Evolutionary conservation across 2,329 filamentous ascomycete genomes (phyloP).

Genomic region (Pezizomycotina sp.): DNA sequence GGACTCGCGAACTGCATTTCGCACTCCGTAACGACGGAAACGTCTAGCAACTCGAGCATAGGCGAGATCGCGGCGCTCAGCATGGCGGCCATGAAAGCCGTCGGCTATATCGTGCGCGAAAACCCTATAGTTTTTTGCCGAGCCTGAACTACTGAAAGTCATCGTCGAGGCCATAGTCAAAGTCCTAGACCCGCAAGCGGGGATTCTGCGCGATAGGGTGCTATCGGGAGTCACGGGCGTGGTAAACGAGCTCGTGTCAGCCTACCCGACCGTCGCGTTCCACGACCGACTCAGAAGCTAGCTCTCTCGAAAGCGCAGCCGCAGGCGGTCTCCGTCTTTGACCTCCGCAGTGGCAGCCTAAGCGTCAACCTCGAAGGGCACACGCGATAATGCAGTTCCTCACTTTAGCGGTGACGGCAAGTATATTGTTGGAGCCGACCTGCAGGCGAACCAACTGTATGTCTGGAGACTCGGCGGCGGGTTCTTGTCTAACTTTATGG

Average conservation of each 20-base stretch:
- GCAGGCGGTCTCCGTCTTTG: conserved; percentile 21
- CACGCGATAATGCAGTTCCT: conserved; percentile 19
- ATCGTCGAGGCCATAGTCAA: conserved; percentile 22
- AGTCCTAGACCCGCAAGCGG: conserved; percentile 21
- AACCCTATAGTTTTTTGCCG: conserved; percentile 20
- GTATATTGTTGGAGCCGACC: conserved; percentile 20
- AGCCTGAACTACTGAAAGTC: conserved; percentile 19
- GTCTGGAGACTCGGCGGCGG: conserved; percentile 23
- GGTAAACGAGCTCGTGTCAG: conserved; percentile 21
- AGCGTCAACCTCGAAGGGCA: conserved; percentile 21
- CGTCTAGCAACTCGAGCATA: conserved; percentile 13
- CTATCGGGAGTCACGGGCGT: conserved; percentile 22
- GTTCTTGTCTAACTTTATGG: conserved; percentile 24
- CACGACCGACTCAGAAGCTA: conserved; percentile 23
- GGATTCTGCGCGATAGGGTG: conserved; percentile 22
- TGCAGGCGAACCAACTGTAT: conserved; percentile 19
- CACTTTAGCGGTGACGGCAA: conserved; percentile 22
- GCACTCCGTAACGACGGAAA: conserved; percentile 16
- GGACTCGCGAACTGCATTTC: conserved; percentile 23
- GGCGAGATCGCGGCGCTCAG: conserved; percentile 19
- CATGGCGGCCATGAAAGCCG: conserved; percentile 22
- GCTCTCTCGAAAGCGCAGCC: conserved; percentile 21
- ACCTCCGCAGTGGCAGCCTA: conserved; percentile 19
- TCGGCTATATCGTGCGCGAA: conserved; percentile 18
- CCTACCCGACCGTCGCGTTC: conserved; percentile 23